Percentiles rank a stretch among this genome's conserved stretches.
Evolutionary conservation across 129 eudicot genomes (phyloP).

Genomic region (Kitagawia praeruptora): DNA sequence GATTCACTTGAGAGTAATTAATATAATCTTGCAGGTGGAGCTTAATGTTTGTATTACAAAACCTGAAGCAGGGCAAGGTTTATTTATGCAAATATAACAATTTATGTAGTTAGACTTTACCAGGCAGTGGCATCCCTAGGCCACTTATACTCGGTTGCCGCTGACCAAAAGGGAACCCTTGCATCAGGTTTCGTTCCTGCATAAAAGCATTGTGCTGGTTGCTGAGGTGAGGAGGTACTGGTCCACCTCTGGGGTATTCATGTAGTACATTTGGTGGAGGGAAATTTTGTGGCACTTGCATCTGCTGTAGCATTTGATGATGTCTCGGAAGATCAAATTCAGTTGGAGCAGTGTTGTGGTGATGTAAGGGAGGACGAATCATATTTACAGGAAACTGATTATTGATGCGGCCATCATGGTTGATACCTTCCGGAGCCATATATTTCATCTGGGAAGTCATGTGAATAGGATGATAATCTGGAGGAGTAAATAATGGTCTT

Average conservation of each 20-base stretch:
- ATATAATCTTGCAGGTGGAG: background rate
- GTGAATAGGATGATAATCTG: slow-evolving; percentile 36
- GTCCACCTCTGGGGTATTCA: slow-evolving; percentile 51
- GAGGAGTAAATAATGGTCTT: slow-evolving; percentile 42
- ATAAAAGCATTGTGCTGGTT: slow-evolving; percentile 34
- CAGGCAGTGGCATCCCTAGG: slow-evolving; percentile 57
- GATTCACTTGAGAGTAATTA: slow-evolving; percentile 2
- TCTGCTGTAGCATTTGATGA: slow-evolving; percentile 61
- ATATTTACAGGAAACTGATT: slow-evolving; percentile 50
- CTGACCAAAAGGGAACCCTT: slow-evolving; percentile 57
- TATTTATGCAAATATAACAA: background rate
- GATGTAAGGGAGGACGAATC: slow-evolving; percentile 43
- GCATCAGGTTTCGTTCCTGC: slow-evolving; percentile 48
- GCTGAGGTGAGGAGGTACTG: slow-evolving; percentile 29
- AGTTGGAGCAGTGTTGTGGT: slow-evolving; percentile 45
- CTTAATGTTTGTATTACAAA: background rate
- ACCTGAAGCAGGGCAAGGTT: background rate
- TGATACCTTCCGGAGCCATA: slow-evolving; percentile 43
- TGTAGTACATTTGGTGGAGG: slow-evolving; percentile 46
- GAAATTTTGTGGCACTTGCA: slow-evolving; percentile 54
- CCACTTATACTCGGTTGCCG: slow-evolving; percentile 50
- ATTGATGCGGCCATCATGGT: slow-evolving; percentile 35
- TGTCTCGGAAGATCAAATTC: slow-evolving; percentile 60
- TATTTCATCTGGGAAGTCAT: slow-evolving; percentile 57
- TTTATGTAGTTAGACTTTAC: slow-evolving; percentile 20